Evolutionary conservation across 2,329 filamentous ascomycete genomes (phyloP), one percentile per base, ranked within the genome.

Genomic region (Penicillium sp.): DNA sequence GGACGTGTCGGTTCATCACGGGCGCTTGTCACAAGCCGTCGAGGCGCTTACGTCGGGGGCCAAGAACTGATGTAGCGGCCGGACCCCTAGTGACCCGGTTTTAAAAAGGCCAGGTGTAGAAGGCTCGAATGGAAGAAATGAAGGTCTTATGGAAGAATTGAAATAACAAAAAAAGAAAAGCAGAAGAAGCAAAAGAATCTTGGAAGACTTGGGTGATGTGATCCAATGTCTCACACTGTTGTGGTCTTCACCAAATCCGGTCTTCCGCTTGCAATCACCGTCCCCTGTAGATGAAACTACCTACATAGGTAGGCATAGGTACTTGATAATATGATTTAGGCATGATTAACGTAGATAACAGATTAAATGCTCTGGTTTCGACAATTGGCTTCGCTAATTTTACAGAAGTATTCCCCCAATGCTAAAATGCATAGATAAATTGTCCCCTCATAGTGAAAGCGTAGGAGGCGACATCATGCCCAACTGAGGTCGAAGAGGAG

Each of bases 1-100:
- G 91, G 69, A 84, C 84, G 70, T 95, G 88, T 75, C 88, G 82
- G 68, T 91, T 87, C 82, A 93, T 89, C 85, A 86, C 38, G 41
- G 38, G 29, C 33, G 43, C 43, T 29, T 29, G 35, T 45, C 41
- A 63, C 46, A 53, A 29, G 43, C 55, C 47, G 47, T 54, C 58
- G 45, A 56, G 62, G 62, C 68, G 68, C 70, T 38, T 59, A 59
- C 59, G 41, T 45, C 24, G 38, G 33, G 34, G 53, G 31, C 43
- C 41, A 37, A 44, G 34, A 46, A 35, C 37, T 31, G 33, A 29
- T 41, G 29, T 21, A 33, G 33, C 35, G 44, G 41, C 37, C 32
- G 19, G 37, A 43, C 45, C 52, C 52, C 35, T 46, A 41, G 45
- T 45, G 37, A 45, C 33, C 34, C 45, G 33, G 32, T 49, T 45